These are phyloP conservation scores for Cucurbita moschata DNA, from an alignment of 306 rosid genomes.

Conservation along the genomic window DNA sequence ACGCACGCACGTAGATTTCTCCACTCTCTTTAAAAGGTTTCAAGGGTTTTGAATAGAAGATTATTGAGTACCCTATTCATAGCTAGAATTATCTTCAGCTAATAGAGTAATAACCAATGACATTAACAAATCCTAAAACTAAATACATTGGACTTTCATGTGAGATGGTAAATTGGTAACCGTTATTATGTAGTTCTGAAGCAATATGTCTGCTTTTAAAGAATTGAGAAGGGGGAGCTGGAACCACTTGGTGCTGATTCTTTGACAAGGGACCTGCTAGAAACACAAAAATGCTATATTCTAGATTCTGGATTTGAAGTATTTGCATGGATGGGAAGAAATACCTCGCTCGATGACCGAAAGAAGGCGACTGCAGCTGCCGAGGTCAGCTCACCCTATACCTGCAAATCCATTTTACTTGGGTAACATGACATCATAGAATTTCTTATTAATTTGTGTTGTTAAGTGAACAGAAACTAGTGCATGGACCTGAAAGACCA, in stretches of 20 bases:
- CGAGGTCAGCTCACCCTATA: conserved; percentile 40
- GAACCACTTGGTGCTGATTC: conserved; percentile 52
- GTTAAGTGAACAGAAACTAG: conserved; percentile 42
- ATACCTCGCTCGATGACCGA: conserved; percentile 73
- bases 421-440: conserved; percentile 4
- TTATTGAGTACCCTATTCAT: neutral
- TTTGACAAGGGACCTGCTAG: conserved; percentile 62
- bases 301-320: conserved; percentile 81
- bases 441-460: conserved; percentile 5
- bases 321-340: conserved; percentile 89
- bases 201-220: conserved; percentile 23
- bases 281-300: conserved; percentile 66
- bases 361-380: conserved; percentile 69
- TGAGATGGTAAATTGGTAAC: neutral
- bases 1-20: neutral
- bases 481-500: conserved; percentile 33
- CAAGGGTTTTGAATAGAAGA: neutral
- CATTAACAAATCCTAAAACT: neutral
- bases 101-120: neutral
- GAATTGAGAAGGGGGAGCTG: conserved; percentile 63
- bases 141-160: neutral
- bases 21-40: neutral
- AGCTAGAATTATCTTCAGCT: neutral
- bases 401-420: conserved; percentile 10
- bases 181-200: conserved; percentile 5